Evolutionary conservation across 768 basidiomycete species (phyloP).

Genomic region (Tulasnella calospora): DNA sequence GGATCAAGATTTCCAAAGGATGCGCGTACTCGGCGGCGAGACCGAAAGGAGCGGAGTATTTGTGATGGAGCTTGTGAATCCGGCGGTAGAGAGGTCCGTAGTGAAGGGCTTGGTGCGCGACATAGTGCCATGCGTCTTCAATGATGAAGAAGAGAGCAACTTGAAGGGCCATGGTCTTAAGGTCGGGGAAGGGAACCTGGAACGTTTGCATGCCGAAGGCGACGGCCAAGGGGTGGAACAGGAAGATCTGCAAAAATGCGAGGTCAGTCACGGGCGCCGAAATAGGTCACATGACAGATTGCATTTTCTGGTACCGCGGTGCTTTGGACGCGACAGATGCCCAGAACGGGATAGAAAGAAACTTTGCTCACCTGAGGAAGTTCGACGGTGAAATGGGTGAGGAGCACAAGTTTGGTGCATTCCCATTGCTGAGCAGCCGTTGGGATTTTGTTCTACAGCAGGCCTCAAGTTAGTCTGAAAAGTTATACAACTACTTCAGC

Average conservation of each 20-base stretch:
- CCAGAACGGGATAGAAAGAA: neutral
- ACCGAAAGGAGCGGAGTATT: conserved; percentile 94
- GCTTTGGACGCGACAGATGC: neutral
- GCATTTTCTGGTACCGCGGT: neutral
- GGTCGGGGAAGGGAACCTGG: conserved; percentile 84
- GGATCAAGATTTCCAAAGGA: conserved; percentile 91
- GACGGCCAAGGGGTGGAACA: conserved; percentile 89
- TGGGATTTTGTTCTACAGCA: conserved; percentile 56
- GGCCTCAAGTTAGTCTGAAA: no score
- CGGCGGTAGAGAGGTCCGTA: conserved; percentile 78
- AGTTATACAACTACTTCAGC: no score
- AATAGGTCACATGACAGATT: neutral
- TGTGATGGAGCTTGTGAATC: conserved; percentile 97
- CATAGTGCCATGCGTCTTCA: conserved; percentile 93
- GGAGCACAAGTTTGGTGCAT: conserved; percentile 88
- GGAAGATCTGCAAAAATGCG: conserved; percentile 59
- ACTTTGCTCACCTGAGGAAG: conserved; percentile 64
- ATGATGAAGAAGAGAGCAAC: conserved; percentile 88
- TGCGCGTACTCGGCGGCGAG: conserved; percentile 98
- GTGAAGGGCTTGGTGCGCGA: conserved; percentile 87
- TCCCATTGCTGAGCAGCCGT: conserved; percentile 83
- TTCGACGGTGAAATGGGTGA: conserved; percentile 94
- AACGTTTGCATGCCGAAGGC: conserved; percentile 84
- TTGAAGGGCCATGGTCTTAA: conserved; percentile 66
- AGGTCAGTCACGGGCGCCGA: neutral